Conservation (phyloP, 331 rosid species). For the Dryas integrifolia region DNA sequence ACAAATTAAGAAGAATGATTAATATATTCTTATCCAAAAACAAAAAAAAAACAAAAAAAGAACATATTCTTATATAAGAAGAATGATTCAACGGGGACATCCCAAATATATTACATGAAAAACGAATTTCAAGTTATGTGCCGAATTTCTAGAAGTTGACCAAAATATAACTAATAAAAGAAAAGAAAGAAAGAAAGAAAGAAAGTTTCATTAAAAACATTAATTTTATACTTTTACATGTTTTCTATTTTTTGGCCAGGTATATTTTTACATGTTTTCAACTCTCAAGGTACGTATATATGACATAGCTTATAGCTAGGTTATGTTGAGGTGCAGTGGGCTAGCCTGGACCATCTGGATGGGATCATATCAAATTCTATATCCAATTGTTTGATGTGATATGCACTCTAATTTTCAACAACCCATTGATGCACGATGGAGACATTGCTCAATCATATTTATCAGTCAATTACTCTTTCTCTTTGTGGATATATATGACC, state of each 20-base stretch:
- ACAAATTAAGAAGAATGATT: too few species aligned
- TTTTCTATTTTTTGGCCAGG: too few species aligned
- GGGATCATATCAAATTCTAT: not conserved
- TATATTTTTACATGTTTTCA: not conserved
- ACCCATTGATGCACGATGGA: not conserved
- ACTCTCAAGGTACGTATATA: not conserved
- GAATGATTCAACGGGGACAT: not conserved
- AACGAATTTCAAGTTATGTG: not conserved
- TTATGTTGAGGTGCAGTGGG: not conserved
- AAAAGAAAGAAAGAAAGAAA: not conserved
- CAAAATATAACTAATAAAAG: not conserved
- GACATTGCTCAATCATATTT: not conserved
- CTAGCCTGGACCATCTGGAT: not conserved
- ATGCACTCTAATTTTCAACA: not conserved
- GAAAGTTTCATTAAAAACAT: not conserved
- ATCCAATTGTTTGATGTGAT: not conserved
- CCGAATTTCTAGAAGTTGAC: conserved; percentile 5
- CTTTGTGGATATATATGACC: too few species aligned
- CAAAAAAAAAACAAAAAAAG: not conserved
- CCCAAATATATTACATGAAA: not conserved
- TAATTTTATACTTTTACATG: not conserved
- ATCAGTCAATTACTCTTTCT: not conserved
- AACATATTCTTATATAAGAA: not conserved
- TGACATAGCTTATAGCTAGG: not conserved
- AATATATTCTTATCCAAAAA: too few species aligned